Evolutionary conservation across 192 early-diverging fungal genomes (phyloP).

Genomic region (Helicostylum pulchrum): DNA sequence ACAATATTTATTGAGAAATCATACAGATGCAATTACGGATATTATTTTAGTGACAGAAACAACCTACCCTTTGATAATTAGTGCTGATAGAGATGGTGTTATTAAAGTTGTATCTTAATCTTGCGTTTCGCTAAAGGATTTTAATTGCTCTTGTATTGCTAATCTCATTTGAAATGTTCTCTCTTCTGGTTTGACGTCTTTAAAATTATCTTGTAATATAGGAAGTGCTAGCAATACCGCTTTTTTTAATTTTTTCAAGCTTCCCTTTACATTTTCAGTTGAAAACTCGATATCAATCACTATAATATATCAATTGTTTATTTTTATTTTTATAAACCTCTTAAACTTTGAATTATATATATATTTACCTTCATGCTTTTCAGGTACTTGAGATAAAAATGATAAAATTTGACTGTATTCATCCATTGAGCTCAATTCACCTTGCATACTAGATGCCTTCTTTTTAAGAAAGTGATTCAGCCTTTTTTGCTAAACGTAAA

Average conservation of each 20-base stretch:
- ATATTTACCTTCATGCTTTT: too few relatives aligned
- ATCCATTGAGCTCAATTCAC: not conserved
- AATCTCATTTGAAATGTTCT: too few relatives aligned
- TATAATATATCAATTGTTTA: too few relatives aligned
- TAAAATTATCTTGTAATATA: too few relatives aligned
- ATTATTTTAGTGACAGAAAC: constrained; percentile 56
- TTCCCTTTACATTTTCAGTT: too few relatives aligned
- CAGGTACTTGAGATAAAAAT: not conserved
- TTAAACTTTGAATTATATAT: too few relatives aligned
- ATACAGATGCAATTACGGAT: constrained; percentile 75
- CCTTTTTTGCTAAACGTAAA: not conserved
- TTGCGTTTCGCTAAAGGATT: not conserved
- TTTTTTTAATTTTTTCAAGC: too few relatives aligned
- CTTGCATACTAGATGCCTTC: not conserved
- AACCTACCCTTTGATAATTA: constrained; percentile 75
- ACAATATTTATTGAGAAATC: constrained; percentile 56
- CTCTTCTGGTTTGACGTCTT: too few relatives aligned
- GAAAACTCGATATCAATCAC: too few relatives aligned
- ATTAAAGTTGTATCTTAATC: constrained; percentile 58
- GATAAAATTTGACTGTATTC: not conserved
- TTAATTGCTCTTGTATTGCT: too few relatives aligned
- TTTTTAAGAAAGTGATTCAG: not conserved
- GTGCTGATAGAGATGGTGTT: constrained; percentile 72
- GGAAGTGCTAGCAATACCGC: too few relatives aligned
- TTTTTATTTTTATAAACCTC: too few relatives aligned